These are phyloP conservation scores for Cladophialophora carrionii DNA, from an alignment of 2,329 filamentous ascomycete species.

Conservation along the genomic window DNA sequence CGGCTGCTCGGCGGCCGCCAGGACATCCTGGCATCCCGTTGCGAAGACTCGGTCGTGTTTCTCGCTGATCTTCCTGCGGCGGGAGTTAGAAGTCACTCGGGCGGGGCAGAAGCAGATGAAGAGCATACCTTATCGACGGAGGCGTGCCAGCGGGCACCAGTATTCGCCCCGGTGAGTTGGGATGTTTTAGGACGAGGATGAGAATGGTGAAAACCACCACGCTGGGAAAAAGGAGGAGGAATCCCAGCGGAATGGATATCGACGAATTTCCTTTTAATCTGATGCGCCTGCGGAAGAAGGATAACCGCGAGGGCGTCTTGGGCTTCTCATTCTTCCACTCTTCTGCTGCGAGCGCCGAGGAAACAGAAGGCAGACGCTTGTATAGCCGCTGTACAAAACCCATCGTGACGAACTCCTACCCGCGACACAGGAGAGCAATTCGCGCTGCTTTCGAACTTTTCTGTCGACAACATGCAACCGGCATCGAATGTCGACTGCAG, in stretches of 20 bases:
- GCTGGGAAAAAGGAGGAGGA: constrained; percentile 89
- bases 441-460: constrained; percentile 25
- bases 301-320: constrained; percentile 58
- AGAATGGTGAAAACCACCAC: constrained; percentile 90
- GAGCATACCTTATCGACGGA: constrained; percentile 79
- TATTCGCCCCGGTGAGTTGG: constrained; percentile 77
- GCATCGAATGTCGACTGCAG: constrained; percentile 15
- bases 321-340: constrained; percentile 52
- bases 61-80: constrained; percentile 85
- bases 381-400: constrained; percentile 58
- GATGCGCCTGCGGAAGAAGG: constrained; percentile 84
- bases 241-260: constrained; percentile 87
- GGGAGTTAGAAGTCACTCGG: constrained; percentile 15
- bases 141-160: constrained; percentile 86
- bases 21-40: constrained; percentile 76
- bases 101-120: constrained; percentile 24
- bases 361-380: constrained; percentile 56
- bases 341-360: constrained; percentile 51
- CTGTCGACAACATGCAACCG: constrained; percentile 27
- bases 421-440: constrained; percentile 22
- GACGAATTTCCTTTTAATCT: constrained; percentile 88
- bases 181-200: constrained; percentile 84
- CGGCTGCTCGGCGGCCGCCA: constrained; percentile 73
- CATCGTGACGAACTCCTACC: constrained; percentile 44
- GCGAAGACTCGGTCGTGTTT: constrained; percentile 97